Conservation (phyloP, 805 yeast genomes). For the Starmerella scarabaei region DNA sequence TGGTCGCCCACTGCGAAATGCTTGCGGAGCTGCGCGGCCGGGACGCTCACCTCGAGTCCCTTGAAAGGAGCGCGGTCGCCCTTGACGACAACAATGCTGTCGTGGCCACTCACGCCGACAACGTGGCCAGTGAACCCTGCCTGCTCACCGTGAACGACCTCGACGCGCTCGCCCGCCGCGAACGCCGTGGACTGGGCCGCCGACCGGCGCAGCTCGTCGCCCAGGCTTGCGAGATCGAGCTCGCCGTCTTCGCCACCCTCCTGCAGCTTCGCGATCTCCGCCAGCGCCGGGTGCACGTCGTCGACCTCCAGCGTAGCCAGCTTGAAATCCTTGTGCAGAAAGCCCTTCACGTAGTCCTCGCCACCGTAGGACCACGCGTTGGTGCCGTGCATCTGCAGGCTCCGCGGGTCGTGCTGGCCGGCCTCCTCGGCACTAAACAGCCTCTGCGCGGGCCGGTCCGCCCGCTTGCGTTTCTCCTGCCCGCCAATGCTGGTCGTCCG, state of each 20-base stretch:
- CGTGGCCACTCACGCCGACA: conserved; percentile 19
- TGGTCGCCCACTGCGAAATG: conserved; percentile 87
- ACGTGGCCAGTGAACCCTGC: conserved; percentile 65
- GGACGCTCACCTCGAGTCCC: conserved; percentile 61
- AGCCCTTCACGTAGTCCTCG: conserved; percentile 86
- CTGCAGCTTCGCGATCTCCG: conserved; percentile 54
- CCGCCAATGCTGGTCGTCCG: conserved; percentile 30
- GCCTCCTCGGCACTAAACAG: conserved; percentile 86
- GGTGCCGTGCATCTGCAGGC: conserved; percentile 43
- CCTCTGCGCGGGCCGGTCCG: conserved; percentile 69
- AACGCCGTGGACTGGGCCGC: conserved; percentile 47
- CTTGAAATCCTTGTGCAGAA: conserved; percentile 71
- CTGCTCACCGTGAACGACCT: conserved; percentile 86
- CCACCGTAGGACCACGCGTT: conserved; percentile 58
- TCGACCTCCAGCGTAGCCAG: conserved; percentile 70
- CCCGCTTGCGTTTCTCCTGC: conserved; percentile 42
- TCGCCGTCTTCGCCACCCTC: conserved; percentile 66
- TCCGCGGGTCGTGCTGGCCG: conserved; percentile 62
- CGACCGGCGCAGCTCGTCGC: conserved; percentile 61
- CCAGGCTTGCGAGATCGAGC: conserved; percentile 75
- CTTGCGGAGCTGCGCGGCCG: conserved; percentile 69
- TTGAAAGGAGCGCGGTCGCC: conserved; percentile 37
- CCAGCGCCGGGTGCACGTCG: conserved; percentile 69
- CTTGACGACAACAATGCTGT: conserved; percentile 45
- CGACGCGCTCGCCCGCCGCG: conserved; percentile 91